Base-by-base conservation (phyloP, 2,329 filamentous ascomycete species). In the Phialocephala sp. region DNA sequence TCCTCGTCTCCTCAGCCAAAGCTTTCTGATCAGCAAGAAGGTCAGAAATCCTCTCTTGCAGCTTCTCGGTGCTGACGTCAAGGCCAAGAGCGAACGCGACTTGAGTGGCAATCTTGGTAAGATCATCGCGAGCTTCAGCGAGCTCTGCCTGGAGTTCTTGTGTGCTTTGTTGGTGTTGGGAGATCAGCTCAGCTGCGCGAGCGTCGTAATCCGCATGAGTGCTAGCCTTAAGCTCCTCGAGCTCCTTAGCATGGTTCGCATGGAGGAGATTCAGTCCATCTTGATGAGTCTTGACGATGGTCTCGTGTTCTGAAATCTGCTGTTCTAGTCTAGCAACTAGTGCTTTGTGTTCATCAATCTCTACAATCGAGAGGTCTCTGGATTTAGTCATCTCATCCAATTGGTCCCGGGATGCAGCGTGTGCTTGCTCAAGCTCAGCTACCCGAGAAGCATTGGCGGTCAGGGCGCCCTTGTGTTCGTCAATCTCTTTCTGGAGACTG, bases 381-480 rank as follows among this genome's bases (percentile, higher is more conserved):
- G 86, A 83, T 60, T 86, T 84, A 9, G 84, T 82, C 54, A 89
- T 85, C 61, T 90, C 85, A 45, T 92, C 87, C 12, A 96, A 83
- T 72, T 94, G 86, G 56, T 84, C 79, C 72, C 88, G 86, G 59
- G 91, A 86, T 32, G 84, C 83, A 37, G 85, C 78, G 75, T 96
- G 90, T 4, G 89, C 86, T 69, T 89, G 80, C 77, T 97, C 93
- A 15, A 97, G 83, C 69, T 91, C 86, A 2, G 88, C 83, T 36
- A 97, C 88, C 72, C 89, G 91, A 45, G 84, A 76, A 14, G 88
- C 82, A 72, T 94, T 92, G 70, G 82, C 84, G 68, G 85, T 84
- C 72, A 96, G 89, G 43, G 91, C 86, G 3, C 84, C 80, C 79
- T 91, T 94, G 79, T 97, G 93, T 75, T 93, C 89, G 60, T 94